Evolutionary conservation across 139 green algal genomes (phyloP), one percentile per base, ranked within the genome.

Genomic region (Volvox reticuliferus): DNA sequence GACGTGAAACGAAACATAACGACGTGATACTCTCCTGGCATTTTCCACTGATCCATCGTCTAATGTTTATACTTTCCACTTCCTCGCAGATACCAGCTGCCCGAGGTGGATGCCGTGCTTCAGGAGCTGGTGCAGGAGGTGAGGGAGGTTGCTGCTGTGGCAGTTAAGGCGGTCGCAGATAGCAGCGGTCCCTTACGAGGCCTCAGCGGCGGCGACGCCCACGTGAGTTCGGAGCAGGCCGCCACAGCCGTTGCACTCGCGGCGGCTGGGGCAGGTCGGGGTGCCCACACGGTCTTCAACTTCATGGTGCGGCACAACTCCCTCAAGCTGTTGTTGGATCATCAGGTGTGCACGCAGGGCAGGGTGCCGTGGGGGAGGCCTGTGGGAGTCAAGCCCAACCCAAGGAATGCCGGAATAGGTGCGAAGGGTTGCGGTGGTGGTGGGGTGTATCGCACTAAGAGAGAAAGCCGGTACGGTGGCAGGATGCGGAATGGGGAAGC

Each of bases 71-170:
- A 44, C 13, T 33, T 80, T 33, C 17, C 18, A 13, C 73, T 22
- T 28, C 76, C 19, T 30, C 63, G 1, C 67, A 88, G 83, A 35
- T 88, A 30, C 83, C 13, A 79, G 12, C 83, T 88, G 35, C 83
- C 83, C 12, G 83, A 88, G 67, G 36, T 88, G 67, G 67, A 79
- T 2, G 36, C 14, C 0, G 83, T 80, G 26, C 68, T 88, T 67
- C 0, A 2, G 2, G 83, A 80, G 12, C 35, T 88, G 22, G 26
- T 68, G 12, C 13, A 21, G 1, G 83, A 88, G 83, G 67, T 88
- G 22, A 37, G 75, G 33, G 36, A 63, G 0, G 83, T 88, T 33
- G 67, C 67, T 12, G 20, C 55, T 3, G 83, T 65, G 13, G 83
- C 83, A 3, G 24, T 37, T 0, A 37, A 44, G 36, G 67, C 83